Evolutionary conservation across 176 grass and related monocot genomes (phyloP), one percentile per base, ranked within the genome.

Genomic region (Bonia amplexicaulis): DNA sequence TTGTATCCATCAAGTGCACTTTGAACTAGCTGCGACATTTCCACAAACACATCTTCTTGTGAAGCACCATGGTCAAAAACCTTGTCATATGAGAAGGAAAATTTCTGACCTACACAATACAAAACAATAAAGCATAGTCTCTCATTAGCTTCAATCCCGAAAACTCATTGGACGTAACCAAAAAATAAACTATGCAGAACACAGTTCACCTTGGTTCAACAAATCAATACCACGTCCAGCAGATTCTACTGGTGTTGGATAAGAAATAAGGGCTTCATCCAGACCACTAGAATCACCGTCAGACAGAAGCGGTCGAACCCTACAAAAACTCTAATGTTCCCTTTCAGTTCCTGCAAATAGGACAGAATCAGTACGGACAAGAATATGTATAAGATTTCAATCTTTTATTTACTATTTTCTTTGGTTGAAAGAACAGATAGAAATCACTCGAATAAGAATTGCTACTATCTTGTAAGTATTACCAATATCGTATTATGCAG

Each of bases 401-500:
- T 52, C 3, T 25, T 63, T 52, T 40, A 58, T 26, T 68, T 12
- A 19, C 46, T 33, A 16, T 26, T 59, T 59, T 33, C 4, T 47
- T 78, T 20, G 9, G 12, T 26, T 13, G 2, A 55, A 16, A 55
- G 29, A 74, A 80, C 22, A 47, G 25, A 64, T 16, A 52, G 9
- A 80, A 25, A 37, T 22, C 44, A 25, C 19, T 29, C 16, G n/a
- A 47, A 76, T n/a, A 60, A 22, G n/a, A 39, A 74, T 2, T 5
- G 53, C 65, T 44, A 10, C 1, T 26, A 26, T 61, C 29, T 20
- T 54, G 51, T 6, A 75, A 80, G 11, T 54, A 65, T 49, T 85
- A 99, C 97, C 93, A 96, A 55, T 89, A 99, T 99, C 7, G 93
- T 96, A 22, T 99, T 99, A 27, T 99, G 97, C n/a, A 96, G 49